phyloP scores from a whole-genome alignment of 805 yeast species.

The Zygosaccharomyces kombuchaensis region DNA sequence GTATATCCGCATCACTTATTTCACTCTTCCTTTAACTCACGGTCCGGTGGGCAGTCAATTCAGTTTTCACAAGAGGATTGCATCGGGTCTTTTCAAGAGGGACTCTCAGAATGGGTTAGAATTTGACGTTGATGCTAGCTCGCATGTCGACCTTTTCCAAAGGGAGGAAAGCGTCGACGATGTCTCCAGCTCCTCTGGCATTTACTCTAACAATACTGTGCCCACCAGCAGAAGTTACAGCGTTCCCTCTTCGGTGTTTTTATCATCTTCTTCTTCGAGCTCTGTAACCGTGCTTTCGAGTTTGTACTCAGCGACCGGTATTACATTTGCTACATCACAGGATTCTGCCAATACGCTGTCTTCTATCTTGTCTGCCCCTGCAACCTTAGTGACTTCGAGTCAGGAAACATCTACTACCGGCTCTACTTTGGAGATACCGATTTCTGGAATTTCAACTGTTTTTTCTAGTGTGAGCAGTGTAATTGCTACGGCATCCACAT shows the following conservation, averaged over 20 bases:
- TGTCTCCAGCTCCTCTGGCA: background rate
- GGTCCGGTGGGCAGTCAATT: conserved; percentile 17
- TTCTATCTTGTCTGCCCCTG: background rate
- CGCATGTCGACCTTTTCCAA: background rate
- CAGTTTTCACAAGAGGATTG: conserved; percentile 6
- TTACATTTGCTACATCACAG: conserved; percentile 1
- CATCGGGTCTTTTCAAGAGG: conserved; percentile 3
- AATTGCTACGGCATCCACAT: background rate
- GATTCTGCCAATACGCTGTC: background rate
- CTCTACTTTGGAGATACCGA: background rate
- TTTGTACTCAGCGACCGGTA: background rate
- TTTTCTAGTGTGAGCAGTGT: background rate
- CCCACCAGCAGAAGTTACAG: background rate
- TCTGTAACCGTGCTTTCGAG: background rate
- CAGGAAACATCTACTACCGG: background rate
- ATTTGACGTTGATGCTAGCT: conserved; percentile 7
- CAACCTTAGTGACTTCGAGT: background rate
- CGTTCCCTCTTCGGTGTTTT: background rate
- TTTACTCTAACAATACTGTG: background rate
- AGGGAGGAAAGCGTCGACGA: background rate
- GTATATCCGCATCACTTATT: conserved; percentile 26
- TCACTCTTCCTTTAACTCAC: conserved; percentile 13
- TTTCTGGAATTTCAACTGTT: background rate
- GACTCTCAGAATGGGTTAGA: conserved; percentile 16
- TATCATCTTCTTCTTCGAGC: background rate